Conservation (phyloP, 345 rosid species). For the Pugionium dolabratum region DNA sequence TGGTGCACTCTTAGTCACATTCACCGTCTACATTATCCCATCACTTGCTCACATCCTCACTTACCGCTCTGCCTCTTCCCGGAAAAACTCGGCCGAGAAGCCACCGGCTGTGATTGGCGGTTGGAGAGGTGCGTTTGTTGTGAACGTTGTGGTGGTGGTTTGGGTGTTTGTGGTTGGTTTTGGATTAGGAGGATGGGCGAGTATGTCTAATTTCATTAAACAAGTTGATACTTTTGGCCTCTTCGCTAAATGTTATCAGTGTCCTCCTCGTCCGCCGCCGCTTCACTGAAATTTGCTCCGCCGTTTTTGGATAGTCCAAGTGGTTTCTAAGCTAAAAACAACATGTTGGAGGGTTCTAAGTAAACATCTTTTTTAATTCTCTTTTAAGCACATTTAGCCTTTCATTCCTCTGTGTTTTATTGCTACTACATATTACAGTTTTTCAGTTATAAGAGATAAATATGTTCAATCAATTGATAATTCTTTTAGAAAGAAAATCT, state of each 20-base stretch:
- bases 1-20: slow-evolving; percentile 80
- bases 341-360: too few relatives aligned
- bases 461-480: too few relatives aligned
- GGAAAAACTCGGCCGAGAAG: slow-evolving; percentile 78
- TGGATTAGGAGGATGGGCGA: slow-evolving; percentile 91
- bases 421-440: too few relatives aligned
- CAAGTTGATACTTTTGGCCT: slow-evolving; percentile 86
- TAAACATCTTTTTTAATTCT: too few relatives aligned
- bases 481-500: too few relatives aligned
- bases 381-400: too few relatives aligned
- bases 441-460: too few relatives aligned
- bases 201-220: slow-evolving; percentile 68
- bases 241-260: slow-evolving; percentile 89
- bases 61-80: slow-evolving; percentile 63
- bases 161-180: slow-evolving; percentile 78
- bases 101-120: slow-evolving; percentile 64
- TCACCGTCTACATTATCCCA: slow-evolving; percentile 89
- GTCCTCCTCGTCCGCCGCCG: slow-evolving; percentile 45
- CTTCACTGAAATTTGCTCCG: slow-evolving; percentile 41
- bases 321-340: too few relatives aligned
- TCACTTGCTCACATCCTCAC: slow-evolving; percentile 80
- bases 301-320: too few relatives aligned
- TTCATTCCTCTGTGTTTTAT: too few relatives aligned
- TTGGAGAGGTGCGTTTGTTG: slow-evolving; percentile 70
- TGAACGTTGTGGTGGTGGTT: slow-evolving; percentile 56